Base-by-base conservation (phyloP, 352 stramenopile species). In the Plasmopara halstedii region DNA sequence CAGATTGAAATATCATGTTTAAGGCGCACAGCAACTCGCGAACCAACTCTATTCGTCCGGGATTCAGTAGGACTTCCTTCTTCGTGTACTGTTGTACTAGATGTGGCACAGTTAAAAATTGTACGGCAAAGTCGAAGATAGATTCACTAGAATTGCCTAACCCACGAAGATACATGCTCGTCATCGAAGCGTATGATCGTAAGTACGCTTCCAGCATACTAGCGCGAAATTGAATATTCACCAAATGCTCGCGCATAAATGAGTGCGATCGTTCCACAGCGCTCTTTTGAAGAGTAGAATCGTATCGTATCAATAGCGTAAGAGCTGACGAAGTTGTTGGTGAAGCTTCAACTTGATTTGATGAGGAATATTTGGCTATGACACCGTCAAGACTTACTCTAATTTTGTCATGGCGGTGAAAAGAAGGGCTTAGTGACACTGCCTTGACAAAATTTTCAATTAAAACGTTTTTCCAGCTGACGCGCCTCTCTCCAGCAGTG, bases 71-170 rank as follows among this genome's bases (percentile, higher is more conserved):
- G 2, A 60, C 58, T 70, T 85, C 77, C n/a, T 50, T 59, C 18
- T 67, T 67, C 2, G 76, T 86, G 52, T 94, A 92, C 4, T 78
- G 69, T 56, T 84, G 74, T 14, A 89, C 74, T 21, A 94, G 63
- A 43, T 85, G 75, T 13, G 83, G 81, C 0, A 91, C 80, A 0
- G 83, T 94, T 20, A 94, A 56, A 23, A 94, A 87, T 46, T 94
- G 83, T 19, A 88, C 82, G 5, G 80, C 83, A 49, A 94, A 94
- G 53, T 94, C 83, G 48, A 94, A 92, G 52, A 94, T 88, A 1
- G 75, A 88, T 43, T 94, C 83, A 45, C 67, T 86, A 11, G 78
- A 84, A 22, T 88, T 89, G 4, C 78, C 83, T 5, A 94, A 62
- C 3, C 83, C 83, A 27, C 80, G 78, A 9, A 94, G 47, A 38